These are phyloP conservation scores for Golubevia pallescens DNA, from an alignment of 1,284 basidiomycete species.

Conservation along the genomic window DNA sequence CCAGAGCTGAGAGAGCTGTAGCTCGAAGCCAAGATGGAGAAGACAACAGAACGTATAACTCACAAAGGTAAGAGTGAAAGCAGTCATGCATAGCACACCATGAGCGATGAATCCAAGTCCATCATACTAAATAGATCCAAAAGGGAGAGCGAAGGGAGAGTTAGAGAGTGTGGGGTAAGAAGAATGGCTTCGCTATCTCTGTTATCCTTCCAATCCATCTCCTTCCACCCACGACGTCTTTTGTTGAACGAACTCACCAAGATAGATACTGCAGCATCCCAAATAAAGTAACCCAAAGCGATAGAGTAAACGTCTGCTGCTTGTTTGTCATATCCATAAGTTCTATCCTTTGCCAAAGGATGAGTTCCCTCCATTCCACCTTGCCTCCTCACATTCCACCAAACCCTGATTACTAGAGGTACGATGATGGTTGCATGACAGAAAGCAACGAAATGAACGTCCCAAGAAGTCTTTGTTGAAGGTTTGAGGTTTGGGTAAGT, in stretches of 20 bases:
- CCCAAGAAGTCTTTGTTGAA: constrained; percentile 45
- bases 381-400: constrained; percentile 38
- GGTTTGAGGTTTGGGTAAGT: constrained; percentile 33
- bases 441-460: constrained; percentile 57
- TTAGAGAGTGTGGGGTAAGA: no score
- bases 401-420: constrained; percentile 37
- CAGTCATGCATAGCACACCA: constrained; percentile 46
- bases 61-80: constrained; percentile 21
- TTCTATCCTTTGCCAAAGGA: constrained; percentile 35
- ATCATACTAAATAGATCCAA: constrained; percentile 26
- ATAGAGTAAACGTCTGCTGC: constrained; percentile 24
- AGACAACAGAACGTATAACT: no score
- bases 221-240: no score
- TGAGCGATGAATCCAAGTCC: constrained; percentile 61
- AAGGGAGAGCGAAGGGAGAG: not conserved
- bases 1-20: no score
- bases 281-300: constrained; percentile 44
- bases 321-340: constrained; percentile 52
- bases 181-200: no score
- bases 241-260: not conserved
- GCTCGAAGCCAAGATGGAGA: no score
- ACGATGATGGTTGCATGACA: constrained; percentile 52
- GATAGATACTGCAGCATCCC: constrained; percentile 50
- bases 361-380: constrained; percentile 31
- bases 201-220: no score